These are phyloP conservation scores for Aschersonia sp. DNA, from an alignment of 2,329 filamentous ascomycete genomes.

Conservation along the genomic window DNA sequence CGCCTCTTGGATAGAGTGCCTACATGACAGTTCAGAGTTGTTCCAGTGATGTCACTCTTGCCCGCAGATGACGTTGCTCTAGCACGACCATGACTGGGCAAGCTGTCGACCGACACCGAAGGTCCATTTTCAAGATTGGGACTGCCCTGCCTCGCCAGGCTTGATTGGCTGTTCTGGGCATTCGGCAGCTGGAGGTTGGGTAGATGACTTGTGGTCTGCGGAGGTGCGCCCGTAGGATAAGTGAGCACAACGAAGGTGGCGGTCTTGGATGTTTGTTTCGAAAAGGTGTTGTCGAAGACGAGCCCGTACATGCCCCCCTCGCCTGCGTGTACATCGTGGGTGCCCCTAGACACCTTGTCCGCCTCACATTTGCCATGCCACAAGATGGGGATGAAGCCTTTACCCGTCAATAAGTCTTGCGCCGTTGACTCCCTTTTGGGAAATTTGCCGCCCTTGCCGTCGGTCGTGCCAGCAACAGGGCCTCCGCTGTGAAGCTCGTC, in stretches of 20 bases:
- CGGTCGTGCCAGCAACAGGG: constrained; percentile 24
- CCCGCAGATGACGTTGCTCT: constrained; percentile 36
- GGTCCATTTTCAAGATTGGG: constrained; percentile 28
- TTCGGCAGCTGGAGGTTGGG: constrained; percentile 37
- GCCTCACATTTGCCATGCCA: constrained; percentile 96
- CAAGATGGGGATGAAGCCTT: constrained; percentile 56
- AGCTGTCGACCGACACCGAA: constrained; percentile 45
- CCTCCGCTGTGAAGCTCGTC: constrained; percentile 31
- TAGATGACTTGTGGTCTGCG: constrained; percentile 59
- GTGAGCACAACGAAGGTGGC: constrained; percentile 90
- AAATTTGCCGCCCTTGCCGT: constrained; percentile 32
- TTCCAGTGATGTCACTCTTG: constrained; percentile 30
- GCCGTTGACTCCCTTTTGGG: constrained; percentile 46
- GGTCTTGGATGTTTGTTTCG: constrained; percentile 86
- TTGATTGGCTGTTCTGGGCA: constrained; percentile 30
- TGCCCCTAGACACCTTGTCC: constrained; percentile 86
- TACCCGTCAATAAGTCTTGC: constrained; percentile 46
- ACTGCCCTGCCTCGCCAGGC: constrained; percentile 33
- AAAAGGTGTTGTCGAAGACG: constrained; percentile 98
- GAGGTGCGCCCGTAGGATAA: constrained; percentile 71
- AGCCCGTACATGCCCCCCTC: constrained; percentile 90
- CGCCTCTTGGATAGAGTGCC: constrained; percentile 80
- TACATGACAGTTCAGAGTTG: constrained; percentile 52
- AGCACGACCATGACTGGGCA: constrained; percentile 31
- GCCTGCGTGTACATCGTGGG: constrained; percentile 59